Percentiles rank a stretch among this genome's conserved stretches.
Conservation (phyloP, 148 eudicot species). For the Persicaria maculosa region DNA sequence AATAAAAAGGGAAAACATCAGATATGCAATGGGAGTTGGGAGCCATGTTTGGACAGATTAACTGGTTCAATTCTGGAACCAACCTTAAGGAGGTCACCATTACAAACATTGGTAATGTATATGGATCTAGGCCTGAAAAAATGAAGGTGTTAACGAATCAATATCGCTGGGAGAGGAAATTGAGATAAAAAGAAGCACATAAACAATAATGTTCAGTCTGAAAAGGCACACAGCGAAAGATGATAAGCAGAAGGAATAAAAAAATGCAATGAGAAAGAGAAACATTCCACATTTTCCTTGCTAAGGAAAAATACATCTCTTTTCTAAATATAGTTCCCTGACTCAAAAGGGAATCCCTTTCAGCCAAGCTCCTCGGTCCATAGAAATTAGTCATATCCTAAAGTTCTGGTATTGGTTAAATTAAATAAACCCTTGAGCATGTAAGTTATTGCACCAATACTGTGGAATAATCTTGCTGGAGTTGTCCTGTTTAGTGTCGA, state of each 20-base stretch:
- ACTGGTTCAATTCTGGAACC: constrained; percentile 15
- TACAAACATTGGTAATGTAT: constrained; percentile 25
- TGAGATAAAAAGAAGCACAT: not conserved
- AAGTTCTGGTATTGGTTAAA: not conserved
- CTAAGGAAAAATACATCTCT: not conserved
- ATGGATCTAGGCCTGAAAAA: constrained; percentile 43
- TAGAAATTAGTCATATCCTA: not conserved
- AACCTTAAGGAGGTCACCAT: constrained; percentile 48
- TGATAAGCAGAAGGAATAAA: not conserved
- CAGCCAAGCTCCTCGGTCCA: not conserved
- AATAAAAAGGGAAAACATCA: not conserved
- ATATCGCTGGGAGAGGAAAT: constrained; percentile 6
- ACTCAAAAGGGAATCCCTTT: not conserved
- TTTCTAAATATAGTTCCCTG: not conserved
- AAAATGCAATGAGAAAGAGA: not conserved
- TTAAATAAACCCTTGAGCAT: not conserved
- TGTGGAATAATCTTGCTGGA: not conserved
- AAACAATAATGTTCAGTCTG: not conserved
- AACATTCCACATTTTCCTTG: not conserved
- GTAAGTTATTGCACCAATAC: not conserved
- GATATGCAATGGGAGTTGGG: constrained; percentile 7
- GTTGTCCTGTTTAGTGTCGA: not conserved
- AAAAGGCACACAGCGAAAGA: not conserved
- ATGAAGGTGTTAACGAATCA: not conserved
- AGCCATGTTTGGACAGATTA: not conserved